Evolutionary conservation across 108 stramenopile genomes (phyloP), one percentile per base, ranked within the genome.

Genomic region (Mediolabrus comicus): DNA sequence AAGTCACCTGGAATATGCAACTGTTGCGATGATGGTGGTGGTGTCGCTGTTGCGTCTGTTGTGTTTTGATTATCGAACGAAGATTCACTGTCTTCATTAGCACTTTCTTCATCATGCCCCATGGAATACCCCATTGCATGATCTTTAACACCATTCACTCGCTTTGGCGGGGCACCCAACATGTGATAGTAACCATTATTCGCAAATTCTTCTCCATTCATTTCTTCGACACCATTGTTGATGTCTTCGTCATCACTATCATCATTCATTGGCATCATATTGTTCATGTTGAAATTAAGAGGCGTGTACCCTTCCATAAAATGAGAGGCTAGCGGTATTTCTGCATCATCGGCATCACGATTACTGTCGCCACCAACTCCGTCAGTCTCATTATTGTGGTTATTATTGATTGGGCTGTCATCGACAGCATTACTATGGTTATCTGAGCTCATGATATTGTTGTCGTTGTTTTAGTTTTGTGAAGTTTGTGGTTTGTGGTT

Each of bases 221-320:
- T 41, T 27, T 74, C 67, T 4, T 31, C 60, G 5, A 14, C 61
- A 19, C 26, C 59, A 39, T 55, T 13, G n/a, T n/a, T n/a, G 51
- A 2, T 26, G 5, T 32, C 26, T 29, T 59, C 46, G 17, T 43
- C 67, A 24, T 29, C 59, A 53, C 25, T 19, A 12, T 67, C 72
- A 35, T 58, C 26, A 59, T 58, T 32, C 58, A 55, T 57, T 53
- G 30, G 10, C 8, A 57, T 46, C 25, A 75, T 55, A 31, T 58
- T 69, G 35, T 75, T 80, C 67, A 75, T 71, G 31, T 80, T 49
- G 36, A 75, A 75, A 30, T 70, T 58, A 25, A 80, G 69, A 22
- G 79, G 79, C 11, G 79, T 75, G 60, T 80, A 80, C 16, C 79
- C 79, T 57, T 80, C 74, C 72, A 59, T 55, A 5, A 56, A 39